Evolutionary conservation across 2,329 filamentous ascomycete genomes (phyloP), one percentile per base, ranked within the genome.

Genomic region (Lasiodiplodia citricola): DNA sequence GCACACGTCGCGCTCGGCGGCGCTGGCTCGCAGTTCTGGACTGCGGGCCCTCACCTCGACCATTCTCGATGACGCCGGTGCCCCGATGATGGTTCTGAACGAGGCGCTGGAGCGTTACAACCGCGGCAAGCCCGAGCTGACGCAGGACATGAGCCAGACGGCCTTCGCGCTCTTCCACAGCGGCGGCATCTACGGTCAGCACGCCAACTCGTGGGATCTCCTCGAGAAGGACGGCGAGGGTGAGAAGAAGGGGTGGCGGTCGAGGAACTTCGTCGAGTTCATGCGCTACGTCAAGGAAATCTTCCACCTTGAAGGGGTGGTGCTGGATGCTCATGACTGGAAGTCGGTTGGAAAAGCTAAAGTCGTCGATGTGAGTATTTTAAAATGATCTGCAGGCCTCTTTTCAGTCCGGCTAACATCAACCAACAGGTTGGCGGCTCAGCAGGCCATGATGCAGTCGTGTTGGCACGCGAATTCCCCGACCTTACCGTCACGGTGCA

Each of bases 151-250:
- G 41, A 71, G 72, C 8, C 73, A 75, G 62, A 75, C 75, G 4
- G 74, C 76, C 0, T 78, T 78, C 63, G 73, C 73, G 18, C 63
- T 79, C 44, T 72, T 74, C 16, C 75, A 77, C 56, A 73, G 70
- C 31, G 75, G 75, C 1, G 75, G 74, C 3, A 65, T 60, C 16
- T 67, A 71, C 1, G 76, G 75, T 0, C 67, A 74, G 31, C 71
- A 72, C 41, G 68, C 68, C 1, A 75, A 74, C 14, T 72, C 71
- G 25, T 77, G 73, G 74, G 72, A 78, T 4, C 75, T 77, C 25
- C 70, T 78, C 23, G 77, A 79, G 67, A 75, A 77, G 28, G 77
- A 78, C 60, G 73, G 76, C 38, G 68, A 73, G 51, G 73, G 73
- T 1, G 72, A 35, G 31, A 35, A 75, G 68, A 77, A 76, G 64